Conservation (phyloP, 768 basidiomycete species). For the Cubamyces lactineus region DNA sequence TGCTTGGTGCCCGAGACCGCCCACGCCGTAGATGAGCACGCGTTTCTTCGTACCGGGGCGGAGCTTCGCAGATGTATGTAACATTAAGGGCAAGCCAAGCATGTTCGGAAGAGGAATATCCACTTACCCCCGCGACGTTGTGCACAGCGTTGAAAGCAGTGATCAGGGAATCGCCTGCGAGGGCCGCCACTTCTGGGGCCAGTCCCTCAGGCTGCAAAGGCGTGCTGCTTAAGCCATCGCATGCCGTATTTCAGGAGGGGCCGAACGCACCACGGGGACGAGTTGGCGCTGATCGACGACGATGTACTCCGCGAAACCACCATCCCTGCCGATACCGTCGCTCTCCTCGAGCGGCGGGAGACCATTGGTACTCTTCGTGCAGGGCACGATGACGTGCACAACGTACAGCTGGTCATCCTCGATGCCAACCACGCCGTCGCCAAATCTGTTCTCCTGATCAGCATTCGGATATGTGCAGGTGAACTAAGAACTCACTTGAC, state of each 20-base stretch:
- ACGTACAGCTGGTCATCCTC: not conserved
- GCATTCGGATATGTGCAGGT: not conserved
- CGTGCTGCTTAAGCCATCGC: not conserved
- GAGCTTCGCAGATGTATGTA: not conserved
- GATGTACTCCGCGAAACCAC: conserved; percentile 15
- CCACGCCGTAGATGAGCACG: conserved; percentile 17
- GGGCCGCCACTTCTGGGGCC: not conserved
- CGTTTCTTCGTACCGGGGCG: conserved; percentile 4
- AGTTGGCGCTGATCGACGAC: not conserved
- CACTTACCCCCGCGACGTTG: conserved; percentile 4
- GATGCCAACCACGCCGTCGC: not conserved
- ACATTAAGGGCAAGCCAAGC: too few species aligned
- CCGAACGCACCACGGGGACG: not conserved
- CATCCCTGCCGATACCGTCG: conserved; percentile 6
- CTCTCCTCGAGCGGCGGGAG: not conserved
- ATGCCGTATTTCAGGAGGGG: too few species aligned
- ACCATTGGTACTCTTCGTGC: not conserved
- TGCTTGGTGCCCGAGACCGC: conserved; percentile 17
- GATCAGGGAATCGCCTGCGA: not conserved
- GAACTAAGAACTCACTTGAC: not conserved
- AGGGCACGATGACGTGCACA: not conserved
- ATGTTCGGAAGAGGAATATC: too few species aligned
- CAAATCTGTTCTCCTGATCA: not conserved
- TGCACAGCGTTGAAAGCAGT: conserved; percentile 7
- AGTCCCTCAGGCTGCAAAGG: conserved; percentile 1